Evolutionary conservation across 1,284 basidiomycete species (phyloP).

Genomic region (Cystobasidiaceae sp.): DNA sequence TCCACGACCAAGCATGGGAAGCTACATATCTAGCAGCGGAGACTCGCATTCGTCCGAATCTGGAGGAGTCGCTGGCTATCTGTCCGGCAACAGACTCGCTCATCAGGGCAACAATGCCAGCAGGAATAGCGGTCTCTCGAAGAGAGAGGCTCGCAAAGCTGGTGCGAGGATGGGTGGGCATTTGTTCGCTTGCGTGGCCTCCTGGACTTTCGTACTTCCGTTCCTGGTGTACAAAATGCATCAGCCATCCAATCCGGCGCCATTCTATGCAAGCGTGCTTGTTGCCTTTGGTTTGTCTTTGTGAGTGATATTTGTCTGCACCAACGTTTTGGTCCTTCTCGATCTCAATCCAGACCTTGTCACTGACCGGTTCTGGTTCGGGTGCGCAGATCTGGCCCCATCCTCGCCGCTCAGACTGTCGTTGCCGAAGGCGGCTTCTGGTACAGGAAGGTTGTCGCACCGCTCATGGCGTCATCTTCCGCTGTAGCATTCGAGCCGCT

Average conservation of each 20-base stretch:
- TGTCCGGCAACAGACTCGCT: background rate
- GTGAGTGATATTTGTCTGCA: slow-evolving; percentile 1
- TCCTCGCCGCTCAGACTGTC: slow-evolving; percentile 26
- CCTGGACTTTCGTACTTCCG: slow-evolving; percentile 26
- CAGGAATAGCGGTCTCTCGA: slow-evolving; percentile 5
- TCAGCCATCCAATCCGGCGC: slow-evolving; percentile 9
- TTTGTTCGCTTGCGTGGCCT: slow-evolving; percentile 8
- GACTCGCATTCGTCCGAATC: background rate
- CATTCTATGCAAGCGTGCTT: slow-evolving; percentile 14
- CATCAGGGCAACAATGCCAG: background rate
- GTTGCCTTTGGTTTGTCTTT: slow-evolving; percentile 17
- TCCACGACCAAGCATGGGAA: slow-evolving; percentile 29
- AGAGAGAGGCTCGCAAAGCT: slow-evolving; percentile 12
- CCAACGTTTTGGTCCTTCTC: too few relatives aligned
- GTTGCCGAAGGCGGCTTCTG: slow-evolving; percentile 24
- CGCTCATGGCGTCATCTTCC: slow-evolving; percentile 26
- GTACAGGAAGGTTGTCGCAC: slow-evolving; percentile 2
- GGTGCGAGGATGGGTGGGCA: slow-evolving; percentile 31
- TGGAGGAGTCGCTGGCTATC: slow-evolving; percentile 24
- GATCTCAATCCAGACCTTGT: too few relatives aligned
- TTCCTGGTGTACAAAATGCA: slow-evolving; percentile 26
- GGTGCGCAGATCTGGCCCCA: slow-evolving; percentile 13
- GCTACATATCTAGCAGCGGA: slow-evolving; percentile 22
- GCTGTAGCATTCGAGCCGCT: slow-evolving; percentile 29
- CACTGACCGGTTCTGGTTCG: too few relatives aligned